Evolutionary conservation across 768 basidiomycete genomes (phyloP), one percentile per base, ranked within the genome.

Genomic region (Kwoniella mangroviensis): DNA sequence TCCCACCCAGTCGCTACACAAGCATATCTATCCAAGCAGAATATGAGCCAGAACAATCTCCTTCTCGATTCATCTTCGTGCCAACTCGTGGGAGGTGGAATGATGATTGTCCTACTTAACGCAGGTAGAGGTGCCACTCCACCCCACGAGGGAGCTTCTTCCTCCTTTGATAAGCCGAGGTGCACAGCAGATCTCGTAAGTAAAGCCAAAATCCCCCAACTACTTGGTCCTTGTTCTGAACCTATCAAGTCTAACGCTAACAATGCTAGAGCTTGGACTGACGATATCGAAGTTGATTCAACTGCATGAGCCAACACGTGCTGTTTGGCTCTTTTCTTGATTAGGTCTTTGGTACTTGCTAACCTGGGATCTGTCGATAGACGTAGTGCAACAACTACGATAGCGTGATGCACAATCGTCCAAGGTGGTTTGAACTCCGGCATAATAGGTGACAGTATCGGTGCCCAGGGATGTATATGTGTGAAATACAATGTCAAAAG

Each of bases 171-270:
- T 26, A 84, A 66, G 9, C 82, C 79, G 3, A 82, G 72, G 65
- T 82, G 82, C 12, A 80, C 77, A 5, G 81, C 79, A 1, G 79
- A 81, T 12, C 83, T 73, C 0, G 82, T 83, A 26, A 84, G 69
- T 1, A 82, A 71, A 22, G 81, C 81, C 17, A 84, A 66, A 21
- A 81, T 77, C 26, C 82, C 82, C 83, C 83, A 84, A 0, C 73
- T 70, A 21, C 75, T 75, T 28, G 82, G 81, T 4, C 81, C 82
- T 56, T 81, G 78, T 17, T 82, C 83, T 15, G 75, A 77, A 1
- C 82, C 82, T n/a, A 83, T 82, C 54, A 79, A 73, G 54, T 83
- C 83, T 15, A 84, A 69, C 2, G 82, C 79, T 2, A 84, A 72
- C 24, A 84, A 63, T 0, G 82, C 81, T 15, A 84, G 66, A 3